Percentiles rank a stretch among this genome's conserved stretches.
Evolutionary conservation across 2,329 filamentous ascomycete species (phyloP).

Genomic region (Shiraia bambusicola): DNA sequence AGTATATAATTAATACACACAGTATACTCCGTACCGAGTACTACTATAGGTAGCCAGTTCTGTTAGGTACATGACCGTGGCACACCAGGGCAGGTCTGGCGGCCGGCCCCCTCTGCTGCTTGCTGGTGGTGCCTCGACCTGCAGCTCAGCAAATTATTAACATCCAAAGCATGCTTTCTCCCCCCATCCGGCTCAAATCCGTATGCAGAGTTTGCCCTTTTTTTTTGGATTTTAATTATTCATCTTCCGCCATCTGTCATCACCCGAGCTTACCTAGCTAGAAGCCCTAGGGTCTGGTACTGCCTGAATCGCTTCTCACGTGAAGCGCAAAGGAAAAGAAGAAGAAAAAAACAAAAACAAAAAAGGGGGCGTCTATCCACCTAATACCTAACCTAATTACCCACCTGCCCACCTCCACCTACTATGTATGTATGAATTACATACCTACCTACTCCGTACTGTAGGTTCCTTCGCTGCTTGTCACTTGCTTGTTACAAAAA

Average conservation of each 20-base stretch:
- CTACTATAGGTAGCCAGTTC: no score
- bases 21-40: no score
- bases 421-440: no score
- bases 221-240: constrained; percentile 13
- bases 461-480: no score
- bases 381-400: no score
- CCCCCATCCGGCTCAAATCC: no score
- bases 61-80: background rate
- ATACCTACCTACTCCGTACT: no score
- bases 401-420: no score
- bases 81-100: constrained; percentile 10
- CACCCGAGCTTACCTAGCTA: constrained; percentile 31
- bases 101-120: background rate
- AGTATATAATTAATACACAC: no score
- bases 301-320: constrained; percentile 28
- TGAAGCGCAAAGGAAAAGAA: no score
- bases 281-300: constrained; percentile 21
- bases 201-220: constrained; percentile 22
- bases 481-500: constrained; percentile 14
- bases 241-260: constrained; percentile 24
- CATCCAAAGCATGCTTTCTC: constrained; percentile 21
- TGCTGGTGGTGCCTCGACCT: constrained; percentile 10
- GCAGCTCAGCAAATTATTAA: constrained; percentile 26
- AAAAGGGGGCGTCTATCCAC: constrained; percentile 17
- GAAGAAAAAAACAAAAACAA: no score